Percentiles rank a stretch among this genome's conserved stretches.
phyloP scores from a whole-genome alignment of 2,329 filamentous ascomycete species.

The Knufia fluminis region DNA sequence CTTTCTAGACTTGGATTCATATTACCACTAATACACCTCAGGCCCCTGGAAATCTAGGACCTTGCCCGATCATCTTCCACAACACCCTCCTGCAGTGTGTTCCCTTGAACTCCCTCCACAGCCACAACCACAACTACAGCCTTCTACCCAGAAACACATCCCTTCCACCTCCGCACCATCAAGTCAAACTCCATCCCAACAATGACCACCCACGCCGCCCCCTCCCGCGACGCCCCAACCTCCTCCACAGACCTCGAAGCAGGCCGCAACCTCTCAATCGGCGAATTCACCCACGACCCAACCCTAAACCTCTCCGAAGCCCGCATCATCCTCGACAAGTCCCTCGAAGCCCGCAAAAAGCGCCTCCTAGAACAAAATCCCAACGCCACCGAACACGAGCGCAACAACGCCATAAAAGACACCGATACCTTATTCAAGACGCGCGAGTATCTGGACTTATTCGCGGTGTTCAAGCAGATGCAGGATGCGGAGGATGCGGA shows the following conservation, averaged over 20 bases:
- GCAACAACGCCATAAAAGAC: slow-evolving; percentile 33
- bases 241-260: slow-evolving; percentile 78
- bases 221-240: slow-evolving; percentile 27
- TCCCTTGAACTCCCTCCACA: too few species aligned
- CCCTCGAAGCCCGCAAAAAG: slow-evolving; percentile 54
- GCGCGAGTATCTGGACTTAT: slow-evolving; percentile 84
- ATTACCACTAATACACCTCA: too few species aligned
- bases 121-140: too few species aligned
- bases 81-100: too few species aligned
- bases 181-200: too few species aligned
- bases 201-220: slow-evolving; percentile 19
- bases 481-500: slow-evolving; percentile 94
- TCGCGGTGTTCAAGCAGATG: slow-evolving; percentile 90
- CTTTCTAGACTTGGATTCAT: too few species aligned
- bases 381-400: slow-evolving; percentile 1
- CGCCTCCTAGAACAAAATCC: slow-evolving; percentile 9
- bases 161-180: not conserved
- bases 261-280: slow-evolving; percentile 68
- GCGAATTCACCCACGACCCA: slow-evolving; percentile 87
- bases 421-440: slow-evolving; percentile 67
- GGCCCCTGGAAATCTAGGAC: too few species aligned
- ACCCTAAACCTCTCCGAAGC: slow-evolving; percentile 89
- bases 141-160: not conserved
- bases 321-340: slow-evolving; percentile 79
- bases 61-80: not conserved